Evolutionary conservation across 176 grass and related monocot species (phyloP).

Genomic region (Elymus sibiricus): DNA sequence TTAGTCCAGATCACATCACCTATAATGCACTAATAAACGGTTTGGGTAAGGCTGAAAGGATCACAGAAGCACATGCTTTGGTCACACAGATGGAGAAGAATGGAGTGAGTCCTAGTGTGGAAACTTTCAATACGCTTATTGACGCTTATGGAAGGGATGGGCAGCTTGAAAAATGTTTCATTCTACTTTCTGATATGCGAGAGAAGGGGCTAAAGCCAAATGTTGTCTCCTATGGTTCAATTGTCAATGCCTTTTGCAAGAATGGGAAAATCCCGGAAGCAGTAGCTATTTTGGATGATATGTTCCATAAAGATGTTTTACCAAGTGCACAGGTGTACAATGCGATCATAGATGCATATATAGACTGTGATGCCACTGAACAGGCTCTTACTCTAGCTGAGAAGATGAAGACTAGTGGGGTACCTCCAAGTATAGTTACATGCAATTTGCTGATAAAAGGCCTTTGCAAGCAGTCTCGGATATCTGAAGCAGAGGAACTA

Average conservation of each 20-base stretch:
- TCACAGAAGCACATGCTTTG: constrained; percentile 43
- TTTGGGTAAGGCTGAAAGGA: constrained; percentile 45
- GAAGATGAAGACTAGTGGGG: constrained; percentile 48
- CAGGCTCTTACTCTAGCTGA: constrained; percentile 34
- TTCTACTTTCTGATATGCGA: constrained; percentile 50
- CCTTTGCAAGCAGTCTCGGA: constrained; percentile 36
- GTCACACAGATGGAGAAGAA: constrained; percentile 51
- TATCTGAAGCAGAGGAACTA: constrained; percentile 55
- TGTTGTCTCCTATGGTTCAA: constrained; percentile 59
- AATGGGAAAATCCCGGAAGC: constrained; percentile 54
- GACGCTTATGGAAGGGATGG: constrained; percentile 47
- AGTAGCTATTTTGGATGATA: constrained; percentile 56
- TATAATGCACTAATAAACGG: constrained; percentile 68
- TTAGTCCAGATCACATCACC: constrained; percentile 49
- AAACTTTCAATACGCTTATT: constrained; percentile 57
- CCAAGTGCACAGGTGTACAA: constrained; percentile 60
- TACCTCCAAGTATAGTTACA: constrained; percentile 59
- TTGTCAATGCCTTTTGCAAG: constrained; percentile 72
- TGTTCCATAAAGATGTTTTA: constrained; percentile 54
- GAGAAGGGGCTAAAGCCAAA: constrained; percentile 39
- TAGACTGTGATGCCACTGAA: constrained; percentile 28
- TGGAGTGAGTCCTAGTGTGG: constrained; percentile 29
- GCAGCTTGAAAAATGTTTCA: constrained; percentile 49
- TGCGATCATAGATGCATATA: constrained; percentile 52
- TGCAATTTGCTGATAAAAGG: constrained; percentile 68